A percentile compares a stretch with the other conserved stretches of the same genome.
These are phyloP conservation scores for Turritis glabra DNA, from an alignment of 345 rosid genomes.

Conservation along the genomic window DNA sequence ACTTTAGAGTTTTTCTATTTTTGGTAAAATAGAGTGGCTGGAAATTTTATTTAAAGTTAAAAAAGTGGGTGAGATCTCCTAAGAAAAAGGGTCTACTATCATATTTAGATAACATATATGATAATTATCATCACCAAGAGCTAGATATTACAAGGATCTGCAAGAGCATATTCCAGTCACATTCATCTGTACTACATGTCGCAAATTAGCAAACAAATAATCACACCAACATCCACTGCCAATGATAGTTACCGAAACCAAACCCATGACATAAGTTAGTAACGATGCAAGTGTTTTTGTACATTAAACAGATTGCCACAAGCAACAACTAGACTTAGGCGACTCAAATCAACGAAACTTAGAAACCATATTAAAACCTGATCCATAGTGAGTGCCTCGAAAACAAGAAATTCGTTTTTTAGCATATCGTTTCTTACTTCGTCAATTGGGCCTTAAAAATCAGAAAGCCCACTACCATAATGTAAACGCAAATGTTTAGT, in stretches of 20 bases:
- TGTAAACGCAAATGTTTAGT: too few species aligned
- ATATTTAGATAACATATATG: neutral
- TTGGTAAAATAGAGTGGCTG: too few species aligned
- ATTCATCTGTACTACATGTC: neutral
- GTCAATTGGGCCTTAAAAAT: too few species aligned
- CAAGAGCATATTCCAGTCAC: neutral
- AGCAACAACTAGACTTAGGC: neutral
- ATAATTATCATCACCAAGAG: neutral
- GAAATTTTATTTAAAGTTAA: too few species aligned
- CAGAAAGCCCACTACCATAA: too few species aligned
- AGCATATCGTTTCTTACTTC: neutral
- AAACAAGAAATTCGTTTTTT: neutral
- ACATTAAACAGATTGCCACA: neutral
- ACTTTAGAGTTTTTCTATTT: too few species aligned
- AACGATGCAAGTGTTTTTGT: neutral
- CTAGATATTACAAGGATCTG: neutral
- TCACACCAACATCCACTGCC: neutral
- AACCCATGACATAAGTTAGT: slow-evolving; percentile 2
- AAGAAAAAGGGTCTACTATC: neutral
- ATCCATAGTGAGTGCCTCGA: too few species aligned
- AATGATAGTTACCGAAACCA: neutral
- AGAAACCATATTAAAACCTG: neutral
- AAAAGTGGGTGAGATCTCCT: neutral
- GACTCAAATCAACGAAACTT: neutral
- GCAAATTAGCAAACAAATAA: neutral